Base-by-base conservation (phyloP, 164 flowering plant species). In the Umbellularia californica region DNA sequence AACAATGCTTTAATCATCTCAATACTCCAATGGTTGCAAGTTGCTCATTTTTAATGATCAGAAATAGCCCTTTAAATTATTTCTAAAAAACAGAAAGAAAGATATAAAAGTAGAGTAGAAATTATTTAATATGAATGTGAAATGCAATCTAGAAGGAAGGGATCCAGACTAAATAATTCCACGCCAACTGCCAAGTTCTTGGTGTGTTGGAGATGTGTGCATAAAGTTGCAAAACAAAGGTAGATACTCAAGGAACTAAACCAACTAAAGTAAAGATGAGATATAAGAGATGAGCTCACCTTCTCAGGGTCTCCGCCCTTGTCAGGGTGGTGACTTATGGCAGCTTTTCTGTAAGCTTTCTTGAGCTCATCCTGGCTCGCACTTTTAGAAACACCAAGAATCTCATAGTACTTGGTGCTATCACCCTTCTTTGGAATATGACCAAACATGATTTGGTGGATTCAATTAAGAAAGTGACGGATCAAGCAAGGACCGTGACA, bases 241-340 rank as follows among this genome's bases (percentile, higher is more conserved):
- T 19, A 4, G 6, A 2, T 24, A 7, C 68, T 28, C 28, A 28
- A 30, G 69, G n/a, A 30, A 73, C 55, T 11, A 7, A 27, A 12
- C 13, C 50, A 65, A 33, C 69, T 17, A 17, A 30, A 30, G n/a
- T 5, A 72, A 20, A 7, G 2, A 13, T 5, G 30, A 41, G 24
- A 35, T 1, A 62, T 2, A 5, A 23, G 5, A 30, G 41, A 14
- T 20, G 15, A 67, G n/a, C 60, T 55, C 60, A 86, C 91, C 86
- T 88, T 88, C 79, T 88, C 91, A 65, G 88, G 85, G 33, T 88
- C 91, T 50, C 91, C 91, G 62, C 91, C 91, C 72, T 88, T 87
- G 73, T 88, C 91, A 19, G 91, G 91, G 71, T 88, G 91, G 72
- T 86, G 87, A 82, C 83, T 88, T 2, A 86, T 86, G 51, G 91